Evolutionary conservation across 257 asterid genomes (phyloP).

Genomic region (Linaria vulgaris): DNA sequence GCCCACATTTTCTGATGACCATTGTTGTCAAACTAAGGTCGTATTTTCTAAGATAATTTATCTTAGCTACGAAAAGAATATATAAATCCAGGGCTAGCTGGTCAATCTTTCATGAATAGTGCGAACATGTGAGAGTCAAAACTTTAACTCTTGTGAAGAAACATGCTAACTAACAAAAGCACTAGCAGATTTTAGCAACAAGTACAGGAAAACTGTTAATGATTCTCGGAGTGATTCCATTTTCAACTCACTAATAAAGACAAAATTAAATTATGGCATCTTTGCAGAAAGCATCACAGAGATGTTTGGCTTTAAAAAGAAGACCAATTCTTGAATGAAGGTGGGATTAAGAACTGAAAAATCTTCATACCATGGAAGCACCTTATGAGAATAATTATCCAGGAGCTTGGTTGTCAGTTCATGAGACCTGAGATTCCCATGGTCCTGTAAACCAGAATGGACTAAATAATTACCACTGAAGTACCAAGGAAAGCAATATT

Average conservation of each 20-base stretch:
- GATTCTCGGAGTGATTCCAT: not conserved
- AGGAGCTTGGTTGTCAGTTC: slow-evolving; percentile 57
- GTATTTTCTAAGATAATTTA: no score
- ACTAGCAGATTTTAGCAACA: not conserved
- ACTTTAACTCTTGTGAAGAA: not conserved
- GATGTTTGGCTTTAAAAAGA: slow-evolving; percentile 7
- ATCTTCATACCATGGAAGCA: slow-evolving; percentile 75
- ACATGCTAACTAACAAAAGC: not conserved
- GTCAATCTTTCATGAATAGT: not conserved
- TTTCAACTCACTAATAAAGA: slow-evolving; percentile 7
- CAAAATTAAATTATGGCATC: not conserved
- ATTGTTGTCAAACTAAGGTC: no score
- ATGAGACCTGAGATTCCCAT: slow-evolving; percentile 46
- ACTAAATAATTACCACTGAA: slow-evolving; percentile 24
- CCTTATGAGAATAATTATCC: slow-evolving; percentile 64
- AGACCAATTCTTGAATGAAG: slow-evolving; percentile 6
- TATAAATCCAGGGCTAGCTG: not conserved
- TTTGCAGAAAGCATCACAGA: not conserved
- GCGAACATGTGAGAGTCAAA: not conserved
- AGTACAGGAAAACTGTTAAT: not conserved
- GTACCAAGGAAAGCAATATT: slow-evolving; percentile 20
- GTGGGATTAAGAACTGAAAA: slow-evolving; percentile 1
- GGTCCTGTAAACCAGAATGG: slow-evolving; percentile 47
- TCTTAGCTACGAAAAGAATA: not conserved
- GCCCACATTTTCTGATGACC: no score